Evolutionary conservation across 441 rosid genomes (phyloP).

Genomic region (Hura crepitans): DNA sequence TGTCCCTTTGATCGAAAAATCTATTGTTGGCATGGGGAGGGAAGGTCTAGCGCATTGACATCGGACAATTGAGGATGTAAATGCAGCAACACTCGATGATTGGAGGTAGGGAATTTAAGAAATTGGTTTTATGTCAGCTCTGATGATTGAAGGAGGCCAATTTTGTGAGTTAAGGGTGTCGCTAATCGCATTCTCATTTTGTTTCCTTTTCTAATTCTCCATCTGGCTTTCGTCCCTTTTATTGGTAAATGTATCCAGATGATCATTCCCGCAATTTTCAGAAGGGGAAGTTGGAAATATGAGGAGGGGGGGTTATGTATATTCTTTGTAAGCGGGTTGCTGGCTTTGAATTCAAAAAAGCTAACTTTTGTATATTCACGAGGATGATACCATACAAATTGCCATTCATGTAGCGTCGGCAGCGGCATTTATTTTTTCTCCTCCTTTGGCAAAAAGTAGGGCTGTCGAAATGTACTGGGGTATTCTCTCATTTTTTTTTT

Average conservation of each 20-base stretch:
- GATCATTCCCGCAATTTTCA: background rate
- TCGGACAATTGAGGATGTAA: slow-evolving; percentile 11
- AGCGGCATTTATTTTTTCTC: no score
- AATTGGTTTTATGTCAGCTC: slow-evolving; percentile 18
- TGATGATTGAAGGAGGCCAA: slow-evolving; percentile 25
- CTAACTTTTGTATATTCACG: slow-evolving; percentile 34
- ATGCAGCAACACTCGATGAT: background rate
- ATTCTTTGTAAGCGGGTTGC: slow-evolving; percentile 37
- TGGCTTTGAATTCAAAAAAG: slow-evolving; percentile 27
- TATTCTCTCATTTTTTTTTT: no score
- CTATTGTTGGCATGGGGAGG: slow-evolving; percentile 49
- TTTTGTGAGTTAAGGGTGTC: slow-evolving; percentile 7
- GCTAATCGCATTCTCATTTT: background rate
- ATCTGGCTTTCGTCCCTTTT: background rate
- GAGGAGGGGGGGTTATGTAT: slow-evolving; percentile 27
- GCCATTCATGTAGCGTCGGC: no score
- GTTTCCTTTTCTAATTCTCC: background rate
- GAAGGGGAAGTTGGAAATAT: slow-evolving; percentile 23
- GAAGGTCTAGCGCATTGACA: slow-evolving; percentile 57
- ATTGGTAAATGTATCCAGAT: background rate
- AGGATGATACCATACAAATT: slow-evolving; percentile 12
- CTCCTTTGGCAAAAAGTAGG: no score
- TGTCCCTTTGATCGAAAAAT: slow-evolving; percentile 63
- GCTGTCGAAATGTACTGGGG: no score
- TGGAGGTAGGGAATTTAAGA: slow-evolving; percentile 5